These are phyloP conservation scores for Solanum hybrid DNA, from an alignment of 305 asterid species.

Conservation along the genomic window DNA sequence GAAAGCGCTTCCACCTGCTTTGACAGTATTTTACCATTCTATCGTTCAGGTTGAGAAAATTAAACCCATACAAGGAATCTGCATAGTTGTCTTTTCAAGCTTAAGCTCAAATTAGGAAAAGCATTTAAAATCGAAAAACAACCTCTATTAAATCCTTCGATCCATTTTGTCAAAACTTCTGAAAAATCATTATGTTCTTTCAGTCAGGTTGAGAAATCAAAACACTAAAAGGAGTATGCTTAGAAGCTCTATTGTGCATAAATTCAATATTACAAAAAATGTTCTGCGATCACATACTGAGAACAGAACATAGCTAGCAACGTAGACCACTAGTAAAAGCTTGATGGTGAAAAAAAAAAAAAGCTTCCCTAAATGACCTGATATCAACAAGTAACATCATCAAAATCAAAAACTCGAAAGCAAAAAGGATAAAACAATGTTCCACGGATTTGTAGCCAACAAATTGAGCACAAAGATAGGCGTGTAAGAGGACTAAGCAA, in stretches of 20 bases:
- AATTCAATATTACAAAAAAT: background rate
- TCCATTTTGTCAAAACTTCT: background rate
- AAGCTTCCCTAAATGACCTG: background rate
- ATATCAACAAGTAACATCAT: background rate
- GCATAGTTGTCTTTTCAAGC: background rate
- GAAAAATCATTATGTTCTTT: background rate
- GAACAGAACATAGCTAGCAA: background rate
- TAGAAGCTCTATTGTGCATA: background rate
- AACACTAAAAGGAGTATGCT: background rate
- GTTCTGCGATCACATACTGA: background rate
- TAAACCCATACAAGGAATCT: background rate
- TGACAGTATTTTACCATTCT: constrained; percentile 16
- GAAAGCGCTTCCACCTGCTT: constrained; percentile 70
- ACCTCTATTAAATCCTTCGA: background rate
- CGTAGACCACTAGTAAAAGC: background rate
- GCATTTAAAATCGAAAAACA: background rate
- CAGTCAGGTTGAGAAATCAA: background rate
- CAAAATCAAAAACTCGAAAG: background rate
- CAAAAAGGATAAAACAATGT: background rate
- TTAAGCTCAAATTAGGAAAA: background rate
- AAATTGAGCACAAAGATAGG: background rate
- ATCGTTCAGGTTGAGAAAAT: background rate
- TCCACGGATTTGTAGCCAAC: background rate
- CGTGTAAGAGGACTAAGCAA: background rate
- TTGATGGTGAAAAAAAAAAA: background rate